phyloP scores from a whole-genome alignment of 2,329 filamentous ascomycete genomes.

The Cytospora piceicola region DNA sequence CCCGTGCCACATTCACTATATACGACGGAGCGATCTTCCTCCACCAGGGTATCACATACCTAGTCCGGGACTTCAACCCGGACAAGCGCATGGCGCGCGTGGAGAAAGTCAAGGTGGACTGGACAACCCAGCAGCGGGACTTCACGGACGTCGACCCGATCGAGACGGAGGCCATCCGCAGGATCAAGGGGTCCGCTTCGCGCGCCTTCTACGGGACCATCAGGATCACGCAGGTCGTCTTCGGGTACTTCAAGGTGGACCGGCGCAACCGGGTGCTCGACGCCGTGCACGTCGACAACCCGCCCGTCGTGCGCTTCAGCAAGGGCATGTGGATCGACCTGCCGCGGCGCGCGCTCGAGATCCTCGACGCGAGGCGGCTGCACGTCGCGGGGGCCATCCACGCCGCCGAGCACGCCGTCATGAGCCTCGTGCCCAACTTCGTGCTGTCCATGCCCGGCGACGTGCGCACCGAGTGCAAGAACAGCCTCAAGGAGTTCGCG shows the following conservation, averaged over 20 bases:
- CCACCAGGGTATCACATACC: constrained; percentile 91
- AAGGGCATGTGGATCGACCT: constrained; percentile 98
- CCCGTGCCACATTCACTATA: constrained; percentile 90
- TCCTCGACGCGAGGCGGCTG: constrained; percentile 71
- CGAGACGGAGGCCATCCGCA: constrained; percentile 85
- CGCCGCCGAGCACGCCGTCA: constrained; percentile 88
- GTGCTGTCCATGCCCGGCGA: constrained; percentile 89
- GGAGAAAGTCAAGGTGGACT: constrained; percentile 87
- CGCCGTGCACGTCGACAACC: constrained; percentile 90
- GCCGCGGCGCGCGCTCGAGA: constrained; percentile 75
- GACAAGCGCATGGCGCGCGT: constrained; percentile 85
- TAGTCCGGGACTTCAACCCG: constrained; percentile 85
- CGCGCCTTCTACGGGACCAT: constrained; percentile 86
- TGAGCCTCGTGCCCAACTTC: constrained; percentile 86
- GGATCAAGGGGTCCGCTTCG: constrained; percentile 64
- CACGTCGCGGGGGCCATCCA: constrained; percentile 91
- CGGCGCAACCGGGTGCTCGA: constrained; percentile 83
- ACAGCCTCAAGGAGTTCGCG: constrained; percentile 83
- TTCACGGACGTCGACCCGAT: constrained; percentile 93
- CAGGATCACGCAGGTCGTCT: constrained; percentile 84
- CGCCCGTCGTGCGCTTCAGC: constrained; percentile 80
- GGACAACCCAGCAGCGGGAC: constrained; percentile 91
- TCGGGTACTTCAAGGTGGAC: constrained; percentile 98
- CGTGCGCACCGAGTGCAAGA: constrained; percentile 93
- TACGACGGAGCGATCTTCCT: constrained; percentile 98